Evolutionary conservation across 2,329 filamentous ascomycete genomes (phyloP), one percentile per base, ranked within the genome.

Genomic region (Zalaria sp.): DNA sequence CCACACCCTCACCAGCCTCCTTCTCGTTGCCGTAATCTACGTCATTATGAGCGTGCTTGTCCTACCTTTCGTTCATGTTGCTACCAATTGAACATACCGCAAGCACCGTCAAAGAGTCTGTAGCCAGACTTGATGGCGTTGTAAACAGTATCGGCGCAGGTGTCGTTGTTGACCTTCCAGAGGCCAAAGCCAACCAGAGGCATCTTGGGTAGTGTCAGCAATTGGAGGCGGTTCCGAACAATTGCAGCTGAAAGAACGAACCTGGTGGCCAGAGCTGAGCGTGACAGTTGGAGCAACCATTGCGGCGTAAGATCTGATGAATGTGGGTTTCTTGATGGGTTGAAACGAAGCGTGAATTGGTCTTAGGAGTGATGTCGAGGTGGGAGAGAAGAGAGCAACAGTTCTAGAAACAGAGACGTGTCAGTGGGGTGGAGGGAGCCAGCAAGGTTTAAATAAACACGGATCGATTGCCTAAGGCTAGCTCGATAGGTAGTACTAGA

Each of bases 1-100:
- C 75, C 37, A 89, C 72, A 54, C 84, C 84, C 59, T 87, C 66
- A 45, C 83, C 84, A 49, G 74, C 77, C 62, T 87, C 82, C 52
- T 76, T 75, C 63, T 89, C 84, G 60, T 89, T 89, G 54, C 81
- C 82, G 64, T 91, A 89, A 63, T 88, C 83, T 83, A 54, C 18
- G 31, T 41, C 34, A 38, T 18, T 18, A 18, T 18, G 18, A 18
- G 18, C 18, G 18, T 18, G 18, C 18, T 18, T 18, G 18, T 18
- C 18, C 18, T 2, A 18, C 18, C 18, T 2, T 18, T 18, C 18
- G 2, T n/a, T n/a, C n/a, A n/a, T n/a, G n/a, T 18, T 18, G 18
- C 18, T 18, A 18, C 18, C 18, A 18, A 18, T 11, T 39, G 8
- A 26, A 52, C 58, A 38, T 63, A 72, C 69, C 71, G 54, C 70